Evolutionary conservation across 305 asterid genomes (phyloP), one percentile per base, ranked within the genome.

Genomic region (Withania somnifera): DNA sequence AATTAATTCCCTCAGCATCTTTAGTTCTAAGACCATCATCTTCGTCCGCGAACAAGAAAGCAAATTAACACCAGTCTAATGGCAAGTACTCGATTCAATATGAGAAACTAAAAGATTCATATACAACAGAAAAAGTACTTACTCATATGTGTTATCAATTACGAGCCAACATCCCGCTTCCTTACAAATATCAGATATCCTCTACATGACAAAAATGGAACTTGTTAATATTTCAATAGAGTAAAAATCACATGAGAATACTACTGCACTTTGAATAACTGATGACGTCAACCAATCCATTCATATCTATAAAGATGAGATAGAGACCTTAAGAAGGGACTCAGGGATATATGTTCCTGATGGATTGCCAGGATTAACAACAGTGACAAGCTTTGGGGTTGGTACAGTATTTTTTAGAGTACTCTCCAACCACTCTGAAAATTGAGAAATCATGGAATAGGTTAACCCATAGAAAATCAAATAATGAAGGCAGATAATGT

Each of bases 341-440:
- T 91, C 90, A 0, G 99, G 99, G 81, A 96, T 91, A 88, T 90
- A 96, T 66, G 99, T 96, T 85, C 99, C 99, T 3, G 99, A 96
- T 5, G 99, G 99, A 85, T 96, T 96, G 79, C 99, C 99, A 0
- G 99, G 99, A 92, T 96, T 96, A 79, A 96, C 99, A 67, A 96
- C 89, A 75, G 90, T 86, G 38, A 96, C 98, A 54, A 96, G 95
- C 95, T 94, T 96, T 19, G 99, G 99, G 20, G 98, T 92, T 36
- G 98, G 99, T 84, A 88, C 88, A 14, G 93, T 86, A 53, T 92
- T 64, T 88, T 68, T 80, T 73, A 96, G 85, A 7, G 92, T 93
- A 89, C 81, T 88, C 85, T 94, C 98, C 79, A 96, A 87, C 99
- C 99, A 96, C 45, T 92, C 99, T 96, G 91, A 84, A 77, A 84